Evolutionary conservation across 306 rosid species (phyloP), one percentile per base, ranked within the genome.

Genomic region (Begonia fuchsioides): DNA sequence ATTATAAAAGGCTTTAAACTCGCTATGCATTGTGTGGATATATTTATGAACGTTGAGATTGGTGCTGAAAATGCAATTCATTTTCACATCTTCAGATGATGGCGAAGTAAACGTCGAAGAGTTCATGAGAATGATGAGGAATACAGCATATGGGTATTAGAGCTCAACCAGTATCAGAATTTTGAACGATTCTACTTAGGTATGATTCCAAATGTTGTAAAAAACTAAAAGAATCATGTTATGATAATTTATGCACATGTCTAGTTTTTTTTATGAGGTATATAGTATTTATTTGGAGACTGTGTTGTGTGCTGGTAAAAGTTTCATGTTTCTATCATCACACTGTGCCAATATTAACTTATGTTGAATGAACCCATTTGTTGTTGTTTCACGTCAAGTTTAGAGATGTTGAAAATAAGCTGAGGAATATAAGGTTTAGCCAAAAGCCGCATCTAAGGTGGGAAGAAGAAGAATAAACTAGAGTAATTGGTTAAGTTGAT

Each of bases 31-130:
- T 1, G 26, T 26, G 32, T 26, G 32, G 32, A 5, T 26, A 3
- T 26, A 26, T 26, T 26, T 26, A 3, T 5, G 6, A 26, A 26
- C 32, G 6, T 26, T 26, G 32, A 26, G 32, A 26, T 26, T 26
- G 32, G 32, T 26, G 32, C 32, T 26, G 32, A 26, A 3, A 3
- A 26, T 26, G 32, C 32, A 26, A 26, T 26, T 26, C 32, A 26
- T 26, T 50, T 46, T 38, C 8, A 59, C 56, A 49, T 44, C 45
- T 68, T 67, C 70, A 79, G 87, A 11, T 49, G 82, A 79, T 69
- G 77, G 79, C 47, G 87, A 79, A 76, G 79, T 79, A 53, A 52
- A 49, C 48, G 35, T 63, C 6, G 76, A 72, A 5, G 87, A 79
- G 52, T 79, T 79, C 65, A 15, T 72, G 41, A 49, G 18, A 71